Conservation (phyloP, 768 basidiomycete genomes). For the Pulveroboletus ravenelii region DNA sequence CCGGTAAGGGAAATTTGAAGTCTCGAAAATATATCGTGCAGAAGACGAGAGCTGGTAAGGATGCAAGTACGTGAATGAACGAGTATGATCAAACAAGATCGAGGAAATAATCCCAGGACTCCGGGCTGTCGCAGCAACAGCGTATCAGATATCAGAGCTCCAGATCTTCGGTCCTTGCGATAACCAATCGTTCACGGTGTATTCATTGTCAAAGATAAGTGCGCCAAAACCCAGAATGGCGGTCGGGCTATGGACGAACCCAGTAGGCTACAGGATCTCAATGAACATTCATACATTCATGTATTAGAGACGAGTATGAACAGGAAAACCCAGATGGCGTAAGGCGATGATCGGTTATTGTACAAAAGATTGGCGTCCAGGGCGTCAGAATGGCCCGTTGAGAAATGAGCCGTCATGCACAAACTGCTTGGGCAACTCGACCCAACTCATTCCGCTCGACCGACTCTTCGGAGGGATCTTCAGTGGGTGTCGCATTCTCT, state of each 20-base stretch:
- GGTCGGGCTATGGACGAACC: constrained; percentile 6
- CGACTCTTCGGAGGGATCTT: constrained; percentile 3
- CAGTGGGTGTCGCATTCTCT: not conserved
- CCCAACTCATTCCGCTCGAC: constrained; percentile 17
- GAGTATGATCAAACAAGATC: not conserved
- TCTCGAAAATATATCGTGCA: too few relatives aligned
- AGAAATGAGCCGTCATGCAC: constrained; percentile 10
- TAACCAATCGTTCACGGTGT: not conserved
- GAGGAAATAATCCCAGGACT: not conserved
- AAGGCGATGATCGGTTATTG: not conserved
- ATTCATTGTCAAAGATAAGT: not conserved
- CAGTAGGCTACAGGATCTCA: not conserved
- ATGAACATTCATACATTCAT: constrained; percentile 1
- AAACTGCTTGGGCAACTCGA: constrained; percentile 17
- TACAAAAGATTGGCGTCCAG: constrained; percentile 3
- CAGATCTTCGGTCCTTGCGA: not conserved
- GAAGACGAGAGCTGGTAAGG: not conserved
- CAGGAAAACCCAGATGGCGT: not conserved
- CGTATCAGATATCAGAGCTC: not conserved
- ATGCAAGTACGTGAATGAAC: not conserved
- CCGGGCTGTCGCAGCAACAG: not conserved
- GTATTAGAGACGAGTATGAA: not conserved
- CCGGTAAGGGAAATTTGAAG: too few relatives aligned
- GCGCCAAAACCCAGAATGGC: constrained; percentile 3
- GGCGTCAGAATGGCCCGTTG: not conserved